Evolutionary conservation across 306 rosid genomes (phyloP).

Genomic region (Corylus avellana): DNA sequence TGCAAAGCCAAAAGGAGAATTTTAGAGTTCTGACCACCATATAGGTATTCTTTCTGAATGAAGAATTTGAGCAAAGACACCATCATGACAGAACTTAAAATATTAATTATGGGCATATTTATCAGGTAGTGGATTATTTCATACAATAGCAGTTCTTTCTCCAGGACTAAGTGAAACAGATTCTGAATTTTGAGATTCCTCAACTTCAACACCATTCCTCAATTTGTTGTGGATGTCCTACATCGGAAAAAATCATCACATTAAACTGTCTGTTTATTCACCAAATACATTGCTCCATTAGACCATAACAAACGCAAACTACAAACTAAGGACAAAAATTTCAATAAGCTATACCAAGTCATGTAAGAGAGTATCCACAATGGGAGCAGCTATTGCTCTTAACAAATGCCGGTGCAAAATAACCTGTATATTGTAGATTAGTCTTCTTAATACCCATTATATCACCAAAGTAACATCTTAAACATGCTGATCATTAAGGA

Average conservation of each 20-base stretch:
- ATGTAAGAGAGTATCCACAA: conserved; percentile 70
- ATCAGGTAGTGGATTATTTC: conserved; percentile 32
- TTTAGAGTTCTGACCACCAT: conserved; percentile 23
- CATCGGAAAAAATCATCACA: conserved; percentile 22
- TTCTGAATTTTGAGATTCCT: conserved; percentile 58
- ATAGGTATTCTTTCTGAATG: conserved; percentile 17
- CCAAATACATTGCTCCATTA: not conserved
- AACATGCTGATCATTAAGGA: conserved; percentile 21
- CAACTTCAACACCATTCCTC: conserved; percentile 79
- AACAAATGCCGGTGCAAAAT: conserved; percentile 95
- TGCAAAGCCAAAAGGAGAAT: conserved; percentile 40
- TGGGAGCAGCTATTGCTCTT: conserved; percentile 73
- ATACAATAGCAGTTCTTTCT: conserved; percentile 81
- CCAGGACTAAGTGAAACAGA: conserved; percentile 55
- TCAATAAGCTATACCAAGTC: conserved; percentile 55
- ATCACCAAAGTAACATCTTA: conserved; percentile 25
- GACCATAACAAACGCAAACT: conserved; percentile 13
- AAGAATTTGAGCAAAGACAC: conserved; percentile 21
- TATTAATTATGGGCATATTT: not conserved
- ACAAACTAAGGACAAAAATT: conserved; percentile 9
- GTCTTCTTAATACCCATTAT: conserved; percentile 32
- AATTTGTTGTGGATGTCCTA: conserved; percentile 86
- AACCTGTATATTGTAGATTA: conserved; percentile 55
- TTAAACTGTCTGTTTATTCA: conserved; percentile 19
- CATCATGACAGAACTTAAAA: conserved; percentile 18